Conservation (phyloP, 192 early-diverging fungal species). For the Podochytrium sp. region DNA sequence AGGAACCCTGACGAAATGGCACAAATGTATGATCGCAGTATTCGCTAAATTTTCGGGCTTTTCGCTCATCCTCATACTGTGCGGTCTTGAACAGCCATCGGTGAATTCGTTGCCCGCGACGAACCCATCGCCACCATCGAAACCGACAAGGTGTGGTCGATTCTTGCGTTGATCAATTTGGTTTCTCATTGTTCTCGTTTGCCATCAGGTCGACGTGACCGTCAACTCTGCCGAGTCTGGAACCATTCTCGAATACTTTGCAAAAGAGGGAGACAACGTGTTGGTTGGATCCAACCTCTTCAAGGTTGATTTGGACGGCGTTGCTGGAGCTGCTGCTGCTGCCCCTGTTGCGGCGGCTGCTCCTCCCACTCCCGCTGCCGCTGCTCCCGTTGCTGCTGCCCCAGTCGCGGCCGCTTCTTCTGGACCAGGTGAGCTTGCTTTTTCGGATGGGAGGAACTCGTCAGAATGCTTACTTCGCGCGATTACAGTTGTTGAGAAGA, state of each 20-base stretch:
- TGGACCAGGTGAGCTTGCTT: not conserved
- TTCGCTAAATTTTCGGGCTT: not conserved
- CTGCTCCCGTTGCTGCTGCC: conserved; percentile 31
- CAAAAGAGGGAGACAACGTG: conserved; percentile 89
- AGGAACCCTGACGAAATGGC: conserved; percentile 94
- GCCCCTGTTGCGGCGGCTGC: conserved; percentile 23
- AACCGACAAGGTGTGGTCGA: conserved; percentile 86
- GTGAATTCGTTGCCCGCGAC: conserved; percentile 92
- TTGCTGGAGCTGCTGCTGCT: conserved; percentile 56
- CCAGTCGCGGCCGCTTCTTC: conserved; percentile 35
- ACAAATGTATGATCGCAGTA: conserved; percentile 82
- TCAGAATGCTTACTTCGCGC: not conserved
- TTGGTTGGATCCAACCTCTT: conserved; percentile 89
- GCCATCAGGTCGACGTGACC: conserved; percentile 84
- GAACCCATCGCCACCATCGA: conserved; percentile 97
- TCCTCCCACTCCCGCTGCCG: conserved; percentile 30
- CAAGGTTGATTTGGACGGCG: conserved; percentile 79
- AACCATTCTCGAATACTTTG: conserved; percentile 79
- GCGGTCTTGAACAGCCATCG: conserved; percentile 73
- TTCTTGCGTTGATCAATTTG: not conserved
- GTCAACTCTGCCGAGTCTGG: conserved; percentile 95
- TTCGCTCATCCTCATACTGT: too few species aligned
- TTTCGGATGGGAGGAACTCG: too few species aligned
- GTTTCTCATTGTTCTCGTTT: not conserved
- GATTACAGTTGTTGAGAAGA: conserved; percentile 64